Percentiles rank a stretch among this genome's conserved stretches.
These are phyloP conservation scores for Rubia peregrina DNA, from an alignment of 305 asterid species.

Conservation along the genomic window DNA sequence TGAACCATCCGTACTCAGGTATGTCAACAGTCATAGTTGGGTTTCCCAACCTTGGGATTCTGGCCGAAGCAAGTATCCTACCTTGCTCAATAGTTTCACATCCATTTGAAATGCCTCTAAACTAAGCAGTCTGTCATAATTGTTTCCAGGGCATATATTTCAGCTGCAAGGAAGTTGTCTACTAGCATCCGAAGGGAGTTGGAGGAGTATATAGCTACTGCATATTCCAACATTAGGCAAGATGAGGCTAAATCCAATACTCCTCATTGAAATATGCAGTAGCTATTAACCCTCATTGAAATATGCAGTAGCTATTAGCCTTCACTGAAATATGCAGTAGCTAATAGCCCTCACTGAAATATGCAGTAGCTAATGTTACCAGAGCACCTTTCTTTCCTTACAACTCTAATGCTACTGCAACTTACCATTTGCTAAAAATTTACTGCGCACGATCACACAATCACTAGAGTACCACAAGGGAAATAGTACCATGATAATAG, in stretches of 20 bases:
- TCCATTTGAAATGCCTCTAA: background rate
- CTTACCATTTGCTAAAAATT: no score
- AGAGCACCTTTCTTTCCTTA: no score
- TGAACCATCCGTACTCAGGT: slow-evolving; percentile 94
- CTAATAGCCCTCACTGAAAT: no score
- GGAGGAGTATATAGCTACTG: slow-evolving; percentile 87
- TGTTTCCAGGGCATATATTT: slow-evolving; percentile 75
- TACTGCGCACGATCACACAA: no score
- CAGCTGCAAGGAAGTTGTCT: slow-evolving; percentile 80
- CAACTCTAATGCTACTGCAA: no score
- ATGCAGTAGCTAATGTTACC: no score
- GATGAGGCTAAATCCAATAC: slow-evolving; percentile 92
- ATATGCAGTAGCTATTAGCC: no score
- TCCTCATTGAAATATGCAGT: no score
- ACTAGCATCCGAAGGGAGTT: slow-evolving; percentile 79
- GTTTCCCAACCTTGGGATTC: background rate
- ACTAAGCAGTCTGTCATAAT: slow-evolving; percentile 2
- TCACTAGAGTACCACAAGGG: no score
- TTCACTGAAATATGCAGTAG: no score
- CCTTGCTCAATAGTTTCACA: background rate
- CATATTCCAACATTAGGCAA: slow-evolving; percentile 90
- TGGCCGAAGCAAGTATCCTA: background rate
- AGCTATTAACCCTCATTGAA: no score
- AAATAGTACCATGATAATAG: no score
- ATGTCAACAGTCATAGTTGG: slow-evolving; percentile 14